A percentile compares a stretch with the other conserved stretches of the same genome.
Conservation (phyloP, 768 basidiomycete genomes). For the Phanerochaete sordida region DNA sequence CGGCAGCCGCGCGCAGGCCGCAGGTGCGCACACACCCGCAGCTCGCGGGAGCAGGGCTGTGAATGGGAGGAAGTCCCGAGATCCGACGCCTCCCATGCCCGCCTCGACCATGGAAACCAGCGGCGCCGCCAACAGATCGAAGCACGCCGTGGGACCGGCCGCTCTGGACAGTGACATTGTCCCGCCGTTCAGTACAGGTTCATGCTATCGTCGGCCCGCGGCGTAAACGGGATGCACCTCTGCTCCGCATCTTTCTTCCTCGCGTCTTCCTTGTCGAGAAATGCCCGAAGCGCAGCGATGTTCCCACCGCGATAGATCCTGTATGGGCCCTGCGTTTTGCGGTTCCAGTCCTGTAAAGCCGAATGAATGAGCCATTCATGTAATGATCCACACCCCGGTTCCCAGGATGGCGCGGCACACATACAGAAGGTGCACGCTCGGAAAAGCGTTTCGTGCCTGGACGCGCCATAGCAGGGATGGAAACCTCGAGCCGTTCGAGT, state of each 20-base stretch:
- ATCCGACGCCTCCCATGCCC: not conserved
- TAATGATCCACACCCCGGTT: no score
- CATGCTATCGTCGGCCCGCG: conserved; percentile 60
- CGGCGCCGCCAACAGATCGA: not conserved
- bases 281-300: conserved; percentile 55
- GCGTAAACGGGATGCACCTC: conserved; percentile 53
- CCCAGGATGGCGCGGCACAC: conserved; percentile 18
- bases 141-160: not conserved
- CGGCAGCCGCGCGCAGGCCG: not conserved
- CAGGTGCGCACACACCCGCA: not conserved
- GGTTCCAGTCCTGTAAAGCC: conserved; percentile 3
- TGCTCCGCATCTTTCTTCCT: conserved; percentile 57
- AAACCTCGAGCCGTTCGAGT: conserved; percentile 74
- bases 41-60: not conserved
- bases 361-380: not conserved
- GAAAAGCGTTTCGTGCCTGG: conserved; percentile 76
- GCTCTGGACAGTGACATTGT: not conserved
- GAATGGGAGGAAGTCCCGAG: not conserved
- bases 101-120: not conserved
- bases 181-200: conserved; percentile 47
- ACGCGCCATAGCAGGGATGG: conserved; percentile 69
- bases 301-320: conserved; percentile 78
- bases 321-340: conserved; percentile 44
- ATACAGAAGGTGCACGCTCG: conserved; percentile 59
- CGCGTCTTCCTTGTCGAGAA: conserved; percentile 67